These are phyloP conservation scores for Lecanosticta acicola DNA, from an alignment of 2,329 filamentous ascomycete genomes.

Conservation along the genomic window DNA sequence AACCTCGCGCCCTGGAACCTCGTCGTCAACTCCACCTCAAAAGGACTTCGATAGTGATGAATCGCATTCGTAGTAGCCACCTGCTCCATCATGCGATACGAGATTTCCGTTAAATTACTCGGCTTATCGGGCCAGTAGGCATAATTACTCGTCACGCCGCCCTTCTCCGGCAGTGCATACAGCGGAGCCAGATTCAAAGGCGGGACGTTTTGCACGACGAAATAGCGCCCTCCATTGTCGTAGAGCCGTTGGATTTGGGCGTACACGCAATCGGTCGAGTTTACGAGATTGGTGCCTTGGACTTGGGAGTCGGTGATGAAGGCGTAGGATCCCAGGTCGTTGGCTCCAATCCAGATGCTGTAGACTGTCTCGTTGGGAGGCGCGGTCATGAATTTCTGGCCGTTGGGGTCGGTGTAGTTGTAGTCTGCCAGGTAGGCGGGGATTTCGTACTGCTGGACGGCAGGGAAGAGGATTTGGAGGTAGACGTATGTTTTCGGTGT, in stretches of 20 bases:
- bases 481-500: slow-evolving; percentile 49
- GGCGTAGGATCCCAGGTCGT: slow-evolving; percentile 63
- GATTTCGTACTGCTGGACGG: slow-evolving; percentile 41
- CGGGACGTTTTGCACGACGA: slow-evolving; percentile 66
- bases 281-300: slow-evolving; percentile 53
- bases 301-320: slow-evolving; percentile 62
- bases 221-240: slow-evolving; percentile 59
- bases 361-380: slow-evolving; percentile 61
- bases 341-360: slow-evolving; percentile 74
- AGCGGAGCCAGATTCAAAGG: slow-evolving; percentile 63
- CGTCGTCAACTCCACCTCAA: slow-evolving; percentile 38
- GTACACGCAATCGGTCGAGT: slow-evolving; percentile 66
- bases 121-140: slow-evolving; percentile 45
- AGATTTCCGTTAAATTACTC: slow-evolving; percentile 46
- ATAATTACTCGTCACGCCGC: not conserved
- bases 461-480: slow-evolving; percentile 56
- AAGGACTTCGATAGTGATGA: slow-evolving; percentile 48
- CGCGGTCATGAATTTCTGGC: slow-evolving; percentile 39
- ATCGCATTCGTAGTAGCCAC: slow-evolving; percentile 48
- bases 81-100: slow-evolving; percentile 48
- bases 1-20: slow-evolving; percentile 53
- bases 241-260: slow-evolving; percentile 59
- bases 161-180: slow-evolving; percentile 46
- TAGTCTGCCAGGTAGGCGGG: slow-evolving; percentile 45
- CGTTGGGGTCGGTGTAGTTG: slow-evolving; percentile 31